Base-by-base conservation (phyloP, 1,284 basidiomycete species). In the Ceratobasidium papillatum region DNA sequence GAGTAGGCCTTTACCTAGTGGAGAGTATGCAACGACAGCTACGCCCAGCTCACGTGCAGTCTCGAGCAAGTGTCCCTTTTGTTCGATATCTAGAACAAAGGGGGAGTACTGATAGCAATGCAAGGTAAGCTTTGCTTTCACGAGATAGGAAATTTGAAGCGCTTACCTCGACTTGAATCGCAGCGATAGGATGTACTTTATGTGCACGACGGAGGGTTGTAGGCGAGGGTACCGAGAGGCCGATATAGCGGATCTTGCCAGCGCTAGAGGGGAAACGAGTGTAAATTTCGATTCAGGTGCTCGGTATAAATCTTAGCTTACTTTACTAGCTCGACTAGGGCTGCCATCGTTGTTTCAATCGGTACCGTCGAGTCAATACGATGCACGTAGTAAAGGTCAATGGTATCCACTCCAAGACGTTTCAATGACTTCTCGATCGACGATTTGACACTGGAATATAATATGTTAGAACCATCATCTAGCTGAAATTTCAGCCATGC, bases 151-250 rank as follows among this genome's bases (percentile, higher is more conserved):
- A 19, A n/a, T n/a, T n/a, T 47, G 17, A 19, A 49, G 45, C 22
- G 14, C 54, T 27, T 38, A 30, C 58, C 80, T 91, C 90, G 43
- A 90, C 82, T 80, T 92, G 89, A 32, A 91, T 81, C 2, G 88
- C 89, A 0, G 87, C 80, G 76, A 92, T 88, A 0, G 88, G 88
- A 77, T 88, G 87, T 5, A 89, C 84, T 19, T 86, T 86, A 76
- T 88, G 85, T 4, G 91, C 91, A 54, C 90, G 87, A 5, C 89
- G 86, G 17, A 93, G 84, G 0, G 89, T 90, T 0, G 81, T 82
- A 0, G 86, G 85, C 0, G 86, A 87, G 74, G 85, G 84, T 78
- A 92, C 90, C 62, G 54, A 71, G 12, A 71, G 38, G 17, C 41
- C 54, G 34, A 59, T 71, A 56, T 52, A 49, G 3, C 64, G 49